phyloP scores from a whole-genome alignment of 2,329 filamentous ascomycete species.

The Immersiporthe knoxdaviesiana region DNA sequence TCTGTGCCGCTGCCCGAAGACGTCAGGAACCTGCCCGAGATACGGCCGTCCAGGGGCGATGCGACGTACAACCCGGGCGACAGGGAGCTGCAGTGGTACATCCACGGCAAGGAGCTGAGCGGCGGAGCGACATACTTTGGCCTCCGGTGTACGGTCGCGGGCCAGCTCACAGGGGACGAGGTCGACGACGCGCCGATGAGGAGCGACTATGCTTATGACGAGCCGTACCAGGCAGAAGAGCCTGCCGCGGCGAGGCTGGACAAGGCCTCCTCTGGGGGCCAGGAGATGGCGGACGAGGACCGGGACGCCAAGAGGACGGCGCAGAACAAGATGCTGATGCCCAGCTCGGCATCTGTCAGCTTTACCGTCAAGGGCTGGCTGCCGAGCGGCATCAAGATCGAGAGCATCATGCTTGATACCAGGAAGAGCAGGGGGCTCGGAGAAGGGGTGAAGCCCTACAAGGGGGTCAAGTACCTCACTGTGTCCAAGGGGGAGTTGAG shows the following conservation, averaged over 20 bases:
- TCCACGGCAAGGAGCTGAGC: conserved; percentile 76
- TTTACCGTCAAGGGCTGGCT: conserved; percentile 72
- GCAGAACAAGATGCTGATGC: conserved; percentile 78
- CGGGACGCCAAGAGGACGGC: conserved; percentile 62
- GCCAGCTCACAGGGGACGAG: conserved; percentile 55
- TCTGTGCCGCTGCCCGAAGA: conserved; percentile 77
- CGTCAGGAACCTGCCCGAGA: conserved; percentile 81
- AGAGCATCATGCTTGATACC: conserved; percentile 70
- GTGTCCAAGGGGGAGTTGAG: conserved; percentile 67
- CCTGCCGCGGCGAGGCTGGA: conserved; percentile 40
- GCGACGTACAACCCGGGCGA: conserved; percentile 79
- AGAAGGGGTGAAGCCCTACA: conserved; percentile 90
- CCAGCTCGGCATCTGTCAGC: conserved; percentile 74
- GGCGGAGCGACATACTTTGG: conserved; percentile 70
- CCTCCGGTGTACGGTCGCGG: conserved; percentile 79
- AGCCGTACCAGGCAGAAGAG: conserved; percentile 57
- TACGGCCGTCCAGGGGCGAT: conserved; percentile 80
- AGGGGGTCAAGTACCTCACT: conserved; percentile 96
- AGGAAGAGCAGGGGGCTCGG: conserved; percentile 84
- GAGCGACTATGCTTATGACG: conserved; percentile 56
- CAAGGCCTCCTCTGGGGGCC: conserved; percentile 37
- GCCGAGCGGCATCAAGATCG: conserved; percentile 68
- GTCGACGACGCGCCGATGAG: conserved; percentile 51
- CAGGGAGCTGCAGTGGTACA: conserved; percentile 77
- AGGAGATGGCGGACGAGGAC: conserved; percentile 41